phyloP scores from a whole-genome alignment of 345 rosid species.

The Geranium brycei region DNA sequence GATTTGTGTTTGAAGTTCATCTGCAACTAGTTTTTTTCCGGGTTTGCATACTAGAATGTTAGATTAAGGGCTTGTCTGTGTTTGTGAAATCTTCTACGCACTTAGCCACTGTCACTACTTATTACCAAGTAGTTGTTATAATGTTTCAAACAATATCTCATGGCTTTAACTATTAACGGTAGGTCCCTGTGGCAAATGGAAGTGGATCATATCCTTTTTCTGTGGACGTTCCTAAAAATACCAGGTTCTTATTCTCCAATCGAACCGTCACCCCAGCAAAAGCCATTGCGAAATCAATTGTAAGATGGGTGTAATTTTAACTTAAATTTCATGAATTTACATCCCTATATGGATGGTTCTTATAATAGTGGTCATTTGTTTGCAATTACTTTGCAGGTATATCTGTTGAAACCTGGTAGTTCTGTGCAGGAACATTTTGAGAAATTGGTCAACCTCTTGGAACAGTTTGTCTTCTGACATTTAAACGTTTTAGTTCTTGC shows the following conservation, averaged over 20 bases:
- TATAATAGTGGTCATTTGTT: constrained; percentile 9
- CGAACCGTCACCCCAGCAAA: constrained; percentile 70
- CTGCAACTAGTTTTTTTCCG: neutral
- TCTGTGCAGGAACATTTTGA: constrained; percentile 55
- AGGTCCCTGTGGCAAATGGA: constrained; percentile 99
- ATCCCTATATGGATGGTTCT: constrained; percentile 10
- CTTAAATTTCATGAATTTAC: constrained; percentile 11
- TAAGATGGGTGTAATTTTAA: constrained; percentile 28
- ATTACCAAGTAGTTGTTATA: neutral
- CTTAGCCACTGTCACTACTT: neutral
- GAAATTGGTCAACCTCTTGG: constrained; percentile 95
- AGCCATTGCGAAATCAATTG: constrained; percentile 79
- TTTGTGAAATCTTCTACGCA: neutral
- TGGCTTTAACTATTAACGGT: constrained; percentile 10
- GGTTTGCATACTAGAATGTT: neutral
- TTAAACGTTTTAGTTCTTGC: constrained; percentile 7
- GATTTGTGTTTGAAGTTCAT: neutral
- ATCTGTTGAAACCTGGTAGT: constrained; percentile 69
- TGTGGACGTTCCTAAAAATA: constrained; percentile 83
- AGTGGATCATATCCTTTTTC: constrained; percentile 87
- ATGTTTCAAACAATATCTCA: neutral
- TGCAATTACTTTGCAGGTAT: constrained; percentile 45
- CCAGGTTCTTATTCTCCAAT: constrained; percentile 86
- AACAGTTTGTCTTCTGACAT: constrained; percentile 65
- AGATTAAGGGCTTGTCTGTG: neutral